Conservation (phyloP, 306 rosid genomes). For the Casuarina equisetifolia region DNA sequence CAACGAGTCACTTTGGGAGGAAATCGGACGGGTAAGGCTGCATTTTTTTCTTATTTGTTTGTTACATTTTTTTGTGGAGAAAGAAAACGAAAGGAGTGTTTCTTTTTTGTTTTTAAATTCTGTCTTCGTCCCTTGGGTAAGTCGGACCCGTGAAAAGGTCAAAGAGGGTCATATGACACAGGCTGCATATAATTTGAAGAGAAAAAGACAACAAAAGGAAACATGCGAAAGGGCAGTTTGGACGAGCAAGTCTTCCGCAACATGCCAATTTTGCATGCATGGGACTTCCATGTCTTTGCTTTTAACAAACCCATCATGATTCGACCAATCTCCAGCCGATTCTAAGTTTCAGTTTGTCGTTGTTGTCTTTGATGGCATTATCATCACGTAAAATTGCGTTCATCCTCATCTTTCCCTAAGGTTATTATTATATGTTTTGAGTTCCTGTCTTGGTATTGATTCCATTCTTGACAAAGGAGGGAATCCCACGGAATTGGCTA, state of each 20-base stretch:
- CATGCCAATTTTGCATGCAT: neutral
- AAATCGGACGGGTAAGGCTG: conserved; percentile 79
- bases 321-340: neutral
- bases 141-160: neutral
- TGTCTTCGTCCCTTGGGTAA: neutral
- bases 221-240: too few relatives aligned
- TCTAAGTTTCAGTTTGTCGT: too few relatives aligned
- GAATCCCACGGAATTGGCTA: too few relatives aligned
- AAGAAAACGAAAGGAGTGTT: neutral
- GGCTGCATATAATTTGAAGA: too few relatives aligned
- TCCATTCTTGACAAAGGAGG: too few relatives aligned
- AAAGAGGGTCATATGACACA: neutral
- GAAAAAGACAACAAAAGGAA: too few relatives aligned
- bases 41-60: neutral
- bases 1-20: conserved; percentile 72
- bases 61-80: neutral
- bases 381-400: too few relatives aligned
- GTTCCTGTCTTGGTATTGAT: too few relatives aligned
- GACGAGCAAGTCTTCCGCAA: too few relatives aligned
- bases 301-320: neutral
- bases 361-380: too few relatives aligned
- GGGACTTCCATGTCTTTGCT: neutral
- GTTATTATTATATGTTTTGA: too few relatives aligned
- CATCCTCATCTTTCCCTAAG: too few relatives aligned
- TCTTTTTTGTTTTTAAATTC: neutral